phyloP scores from a whole-genome alignment of 2,329 filamentous ascomycete species.

The Sclerotinia sclerotiorum region DNA sequence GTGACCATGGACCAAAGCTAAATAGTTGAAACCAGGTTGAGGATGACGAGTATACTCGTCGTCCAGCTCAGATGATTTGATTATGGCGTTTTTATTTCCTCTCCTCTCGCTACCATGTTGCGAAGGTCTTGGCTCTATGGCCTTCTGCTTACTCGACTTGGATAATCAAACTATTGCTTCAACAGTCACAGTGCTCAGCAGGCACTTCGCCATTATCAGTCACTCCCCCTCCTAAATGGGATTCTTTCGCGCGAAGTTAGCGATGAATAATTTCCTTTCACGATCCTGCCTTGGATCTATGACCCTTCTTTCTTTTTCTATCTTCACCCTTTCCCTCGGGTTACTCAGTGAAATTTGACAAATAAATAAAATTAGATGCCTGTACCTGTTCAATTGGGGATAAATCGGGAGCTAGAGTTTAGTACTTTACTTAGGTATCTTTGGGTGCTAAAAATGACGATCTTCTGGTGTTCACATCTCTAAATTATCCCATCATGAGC shows the following conservation, averaged over 20 bases:
- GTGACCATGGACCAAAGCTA: too few species aligned
- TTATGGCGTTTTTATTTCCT: background rate
- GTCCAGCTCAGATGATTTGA: constrained; percentile 21
- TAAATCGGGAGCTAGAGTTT: background rate
- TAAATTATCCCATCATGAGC: constrained; percentile 8
- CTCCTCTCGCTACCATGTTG: constrained; percentile 5
- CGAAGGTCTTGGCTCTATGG: background rate
- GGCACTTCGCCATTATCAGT: constrained; percentile 10
- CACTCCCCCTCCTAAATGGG: constrained; percentile 1
- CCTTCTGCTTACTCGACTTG: constrained; percentile 9
- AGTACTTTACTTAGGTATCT: constrained; percentile 6
- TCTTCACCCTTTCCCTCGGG: constrained; percentile 25
- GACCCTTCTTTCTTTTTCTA: background rate
- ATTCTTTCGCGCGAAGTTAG: constrained; percentile 19
- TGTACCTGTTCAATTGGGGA: constrained; percentile 9
- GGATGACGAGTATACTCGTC: constrained; percentile 14
- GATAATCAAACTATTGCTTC: constrained; percentile 11
- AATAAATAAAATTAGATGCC: constrained; percentile 1
- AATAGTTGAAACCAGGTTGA: constrained; percentile 1
- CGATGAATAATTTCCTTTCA: constrained; percentile 20
- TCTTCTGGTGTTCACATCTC: background rate
- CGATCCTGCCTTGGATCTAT: constrained; percentile 6
- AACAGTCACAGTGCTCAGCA: constrained; percentile 1
- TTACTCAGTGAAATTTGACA: background rate
- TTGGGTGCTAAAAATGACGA: constrained; percentile 1